phyloP scores from a whole-genome alignment of 2,329 filamentous ascomycete genomes.

The Plenodomus lindquistii region DNA sequence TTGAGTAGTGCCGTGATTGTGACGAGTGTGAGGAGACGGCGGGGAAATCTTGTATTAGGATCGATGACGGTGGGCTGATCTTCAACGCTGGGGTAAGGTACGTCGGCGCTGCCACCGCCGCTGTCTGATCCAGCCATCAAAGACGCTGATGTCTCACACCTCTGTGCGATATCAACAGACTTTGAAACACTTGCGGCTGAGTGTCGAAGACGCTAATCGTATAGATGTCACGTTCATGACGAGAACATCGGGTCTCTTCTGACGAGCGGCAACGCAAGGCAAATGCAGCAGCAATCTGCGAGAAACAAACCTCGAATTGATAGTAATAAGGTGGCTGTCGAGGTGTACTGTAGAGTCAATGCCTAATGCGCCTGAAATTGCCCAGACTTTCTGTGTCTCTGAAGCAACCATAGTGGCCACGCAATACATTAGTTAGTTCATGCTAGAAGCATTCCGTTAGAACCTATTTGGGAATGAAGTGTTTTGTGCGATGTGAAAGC shows the following conservation, averaged over 20 bases:
- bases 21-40: conserved; percentile 38
- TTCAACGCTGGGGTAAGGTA: conserved; percentile 18
- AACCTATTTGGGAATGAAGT: conserved; percentile 11
- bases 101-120: conserved; percentile 24
- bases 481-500: conserved; percentile 17
- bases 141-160: conserved; percentile 2
- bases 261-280: not conserved
- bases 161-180: not conserved
- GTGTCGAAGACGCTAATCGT: conserved; percentile 1
- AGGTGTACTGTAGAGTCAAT: conserved; percentile 21
- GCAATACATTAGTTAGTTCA: conserved; percentile 13
- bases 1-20: conserved; percentile 41
- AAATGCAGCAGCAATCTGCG: not conserved
- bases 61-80: conserved; percentile 11
- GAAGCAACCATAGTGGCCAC: conserved; percentile 17
- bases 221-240: conserved; percentile 20
- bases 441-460: conserved; percentile 23
- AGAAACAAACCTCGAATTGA: conserved; percentile 10
- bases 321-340: conserved; percentile 14
- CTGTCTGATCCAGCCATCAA: conserved; percentile 27
- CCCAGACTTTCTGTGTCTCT: conserved; percentile 36
- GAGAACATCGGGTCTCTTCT: not conserved
- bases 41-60: conserved; percentile 21
- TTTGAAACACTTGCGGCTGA: not conserved
- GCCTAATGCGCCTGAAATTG: conserved; percentile 34